Percentiles rank a stretch among this genome's conserved stretches.
These are phyloP conservation scores for Lepidium campestre DNA, from an alignment of 441 rosid genomes.

Conservation along the genomic window DNA sequence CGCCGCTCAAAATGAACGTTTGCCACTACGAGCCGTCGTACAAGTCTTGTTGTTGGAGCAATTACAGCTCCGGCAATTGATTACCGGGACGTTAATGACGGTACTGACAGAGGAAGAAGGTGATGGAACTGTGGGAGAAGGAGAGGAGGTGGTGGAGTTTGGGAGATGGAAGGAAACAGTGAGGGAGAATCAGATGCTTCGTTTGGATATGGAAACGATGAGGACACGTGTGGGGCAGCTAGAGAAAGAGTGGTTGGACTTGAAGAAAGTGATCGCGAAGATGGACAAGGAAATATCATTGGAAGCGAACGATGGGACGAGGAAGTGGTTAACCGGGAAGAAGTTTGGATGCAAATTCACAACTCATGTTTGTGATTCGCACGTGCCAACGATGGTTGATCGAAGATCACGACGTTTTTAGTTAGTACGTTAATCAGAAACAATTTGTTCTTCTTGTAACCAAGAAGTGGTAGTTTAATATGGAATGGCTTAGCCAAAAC, in stretches of 20 bases:
- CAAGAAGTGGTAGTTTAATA: no score
- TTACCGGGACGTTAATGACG: constrained; percentile 47
- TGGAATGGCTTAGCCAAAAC: no score
- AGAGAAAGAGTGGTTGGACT: constrained; percentile 61
- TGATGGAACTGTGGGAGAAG: constrained; percentile 7
- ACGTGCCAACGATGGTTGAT: constrained; percentile 38
- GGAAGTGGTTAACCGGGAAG: constrained; percentile 40
- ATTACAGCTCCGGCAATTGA: constrained; percentile 48
- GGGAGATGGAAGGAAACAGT: constrained; percentile 50
- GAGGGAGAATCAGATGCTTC: constrained; percentile 80
- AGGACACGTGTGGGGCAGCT: constrained; percentile 71
- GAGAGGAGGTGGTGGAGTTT: constrained; percentile 12
- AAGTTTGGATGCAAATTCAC: constrained; percentile 71
- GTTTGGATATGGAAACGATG: constrained; percentile 78
- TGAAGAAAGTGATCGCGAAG: constrained; percentile 68
- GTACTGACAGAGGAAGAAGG: constrained; percentile 32
- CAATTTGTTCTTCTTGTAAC: background rate
- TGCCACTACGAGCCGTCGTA: constrained; percentile 54
- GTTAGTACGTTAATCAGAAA: background rate
- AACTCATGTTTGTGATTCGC: constrained; percentile 76
- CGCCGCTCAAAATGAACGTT: constrained; percentile 63
- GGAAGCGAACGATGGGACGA: constrained; percentile 16
- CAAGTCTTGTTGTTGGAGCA: constrained; percentile 56
- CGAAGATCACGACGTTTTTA: constrained; percentile 10
- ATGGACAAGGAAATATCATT: constrained; percentile 35